Evolutionary conservation across 2,329 filamentous ascomycete genomes (phyloP), one percentile per base, ranked within the genome.

Genomic region (Beauveria bassiana): DNA sequence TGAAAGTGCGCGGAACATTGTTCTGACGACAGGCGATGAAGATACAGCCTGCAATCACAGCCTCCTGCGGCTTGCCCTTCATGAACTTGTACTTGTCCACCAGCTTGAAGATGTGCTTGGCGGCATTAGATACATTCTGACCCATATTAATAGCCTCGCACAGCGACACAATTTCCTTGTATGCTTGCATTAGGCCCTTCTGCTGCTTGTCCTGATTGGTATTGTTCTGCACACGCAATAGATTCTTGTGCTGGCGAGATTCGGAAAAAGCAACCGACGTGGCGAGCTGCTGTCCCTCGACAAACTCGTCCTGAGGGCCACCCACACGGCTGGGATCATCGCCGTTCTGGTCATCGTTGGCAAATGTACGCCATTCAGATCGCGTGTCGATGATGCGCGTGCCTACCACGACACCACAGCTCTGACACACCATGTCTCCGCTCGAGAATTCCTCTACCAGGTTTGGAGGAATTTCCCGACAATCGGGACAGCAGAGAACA

Each of bases 271-370:
- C 90, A 66, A 98, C 96, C 66, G 83, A 87, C 6, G 93, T 97
- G 71, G 93, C 86, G 51, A 97, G 86, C 76, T 96, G 92, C 66
- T 91, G 89, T 61, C 92, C 93, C 70, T 96, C 92, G 62, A 96
- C 83, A 49, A 99, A 86, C 59, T 91, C 88, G 71, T 98, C 97
- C 64, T 89, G 88, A 6, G 89, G 90, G 68, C 98, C 95, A 79
- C 95, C 95, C 66, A 99, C 93, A 91, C 95, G 95, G 63, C 92
- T 97, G 5, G 96, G 95, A 68, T 99, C 95, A 69, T 98, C 96
- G 70, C 90, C 93, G 70, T 91, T 91, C 74, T 96, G 91, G 73
- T 99, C 96, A 71, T 99, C 95, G 73, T 98, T 98, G 72, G 93
- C 92, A 77, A 99, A 99, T 1, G 95, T 99, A 72, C 95, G 91